phyloP scores from a whole-genome alignment of 2,329 filamentous ascomycete species.

The Verticillium klebahnii region DNA sequence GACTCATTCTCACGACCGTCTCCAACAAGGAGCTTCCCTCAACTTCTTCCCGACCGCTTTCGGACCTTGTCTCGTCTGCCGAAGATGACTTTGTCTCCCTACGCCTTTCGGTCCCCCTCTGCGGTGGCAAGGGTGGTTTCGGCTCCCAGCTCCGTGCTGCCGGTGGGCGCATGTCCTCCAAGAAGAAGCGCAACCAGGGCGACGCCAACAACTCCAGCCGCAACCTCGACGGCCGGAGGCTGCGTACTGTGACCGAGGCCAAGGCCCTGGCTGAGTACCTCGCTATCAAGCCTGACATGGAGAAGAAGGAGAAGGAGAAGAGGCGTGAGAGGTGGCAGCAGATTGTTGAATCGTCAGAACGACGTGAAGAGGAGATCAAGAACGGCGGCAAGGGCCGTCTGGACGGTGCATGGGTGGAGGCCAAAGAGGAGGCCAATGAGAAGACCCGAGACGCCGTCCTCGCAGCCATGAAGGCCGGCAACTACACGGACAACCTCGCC shows the following conservation, averaged over 20 bases:
- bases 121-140: constrained; percentile 96
- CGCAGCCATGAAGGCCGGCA: constrained; percentile 62
- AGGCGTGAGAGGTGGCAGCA: constrained; percentile 81
- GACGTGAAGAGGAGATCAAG: constrained; percentile 76
- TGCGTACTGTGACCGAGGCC: constrained; percentile 90
- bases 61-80: constrained; percentile 51
- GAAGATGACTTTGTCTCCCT: constrained; percentile 73
- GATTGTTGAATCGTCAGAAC: constrained; percentile 79
- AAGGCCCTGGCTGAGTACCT: constrained; percentile 94
- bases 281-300: constrained; percentile 95
- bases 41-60: constrained; percentile 50
- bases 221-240: constrained; percentile 83
- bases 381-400: constrained; percentile 67
- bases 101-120: constrained; percentile 72
- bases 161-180: constrained; percentile 96
- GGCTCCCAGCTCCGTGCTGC: constrained; percentile 95
- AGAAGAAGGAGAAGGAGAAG: constrained; percentile 85
- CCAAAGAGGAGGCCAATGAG: constrained; percentile 85
- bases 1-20: constrained; percentile 76
- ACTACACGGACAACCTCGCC: constrained; percentile 56
- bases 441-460: constrained; percentile 74
- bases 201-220: constrained; percentile 87
- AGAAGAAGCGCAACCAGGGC: constrained; percentile 76
- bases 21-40: constrained; percentile 66
- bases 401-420: constrained; percentile 91